These are phyloP conservation scores for Diplodia corticola DNA, from an alignment of 2,329 filamentous ascomycete species.

Conservation along the genomic window DNA sequence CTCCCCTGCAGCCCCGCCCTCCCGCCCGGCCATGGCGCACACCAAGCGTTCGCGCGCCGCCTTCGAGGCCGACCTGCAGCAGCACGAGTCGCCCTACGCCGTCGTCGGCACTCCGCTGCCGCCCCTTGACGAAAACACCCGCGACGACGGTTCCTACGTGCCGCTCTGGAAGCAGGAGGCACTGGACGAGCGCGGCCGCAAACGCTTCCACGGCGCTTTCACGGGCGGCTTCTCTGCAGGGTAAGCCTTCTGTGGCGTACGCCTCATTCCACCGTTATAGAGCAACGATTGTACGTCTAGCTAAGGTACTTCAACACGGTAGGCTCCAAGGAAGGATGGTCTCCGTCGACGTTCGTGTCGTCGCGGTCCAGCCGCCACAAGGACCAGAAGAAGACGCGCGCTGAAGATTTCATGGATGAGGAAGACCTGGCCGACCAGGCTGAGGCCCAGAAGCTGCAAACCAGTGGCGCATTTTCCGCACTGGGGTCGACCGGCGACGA, in stretches of 20 bases:
- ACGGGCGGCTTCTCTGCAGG: slow-evolving; percentile 96
- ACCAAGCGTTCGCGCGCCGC: slow-evolving; percentile 75
- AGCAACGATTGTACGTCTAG: slow-evolving; percentile 20
- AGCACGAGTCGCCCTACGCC: slow-evolving; percentile 70
- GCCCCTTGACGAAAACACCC: slow-evolving; percentile 69
- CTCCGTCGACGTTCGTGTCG: slow-evolving; percentile 86
- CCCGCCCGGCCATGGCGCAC: slow-evolving; percentile 16
- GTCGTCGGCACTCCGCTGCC: slow-evolving; percentile 84
- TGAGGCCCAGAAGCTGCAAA: slow-evolving; percentile 74
- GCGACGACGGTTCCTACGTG: slow-evolving; percentile 89
- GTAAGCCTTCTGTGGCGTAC: slow-evolving; percentile 52
- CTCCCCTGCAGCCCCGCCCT: background rate
- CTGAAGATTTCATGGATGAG: slow-evolving; percentile 97
- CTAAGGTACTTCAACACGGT: slow-evolving; percentile 86
- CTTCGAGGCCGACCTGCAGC: slow-evolving; percentile 73
- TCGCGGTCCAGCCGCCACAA: slow-evolving; percentile 78
- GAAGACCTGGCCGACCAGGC: slow-evolving; percentile 88
- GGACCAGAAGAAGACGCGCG: slow-evolving; percentile 64
- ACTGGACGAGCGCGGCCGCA: slow-evolving; percentile 85
- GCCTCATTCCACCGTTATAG: background rate
- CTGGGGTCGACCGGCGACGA: slow-evolving; percentile 68
- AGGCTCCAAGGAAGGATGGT: slow-evolving; percentile 97
- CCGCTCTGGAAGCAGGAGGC: slow-evolving; percentile 99
- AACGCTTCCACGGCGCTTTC: slow-evolving; percentile 92
- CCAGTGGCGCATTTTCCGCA: slow-evolving; percentile 70